Evolutionary conservation across 2,329 filamentous ascomycete genomes (phyloP), one percentile per base, ranked within the genome.

Genomic region (Penicillium sp.): DNA sequence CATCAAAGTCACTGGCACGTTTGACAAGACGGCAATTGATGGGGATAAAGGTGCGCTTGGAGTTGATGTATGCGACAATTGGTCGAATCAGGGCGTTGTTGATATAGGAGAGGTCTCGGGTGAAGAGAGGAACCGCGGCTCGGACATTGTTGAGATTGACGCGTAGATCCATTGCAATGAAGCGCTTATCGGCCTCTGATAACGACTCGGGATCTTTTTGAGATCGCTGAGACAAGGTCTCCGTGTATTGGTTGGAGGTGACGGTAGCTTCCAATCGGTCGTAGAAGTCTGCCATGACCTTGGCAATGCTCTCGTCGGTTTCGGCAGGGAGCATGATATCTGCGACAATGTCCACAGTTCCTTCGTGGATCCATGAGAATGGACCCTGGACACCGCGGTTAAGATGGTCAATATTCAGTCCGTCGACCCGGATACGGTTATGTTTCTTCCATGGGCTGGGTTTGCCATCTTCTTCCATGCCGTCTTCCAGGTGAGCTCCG

Each of bases 21-120:
- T 99, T 99, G 65, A 98, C 92, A 52, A 99, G 91, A 62, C 94
- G 90, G 79, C 95, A 98, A 69, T 89, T 91, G 70, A 99, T 92
- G 28, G 95, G 95, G 46, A 99, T 98, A 72, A 97, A 98, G 0
- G 94, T 96, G 73, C 89, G 89, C 75, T 93, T 92, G 45, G 92
- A 91, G 78, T 99, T 99, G 78, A 99, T 98, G 76, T 98, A 99
- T 6, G 95, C 95, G 43, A 99, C 93, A 63, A 99, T 99, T 16
- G 95, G 95, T 4, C 95, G 88, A 38, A 98, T 92, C 4, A 98
- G 87, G 1, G 95, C 93, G 75, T 96, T 96, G 78, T 97, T 98
- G 71, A 97, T 90, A 75, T 98, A 99, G 0, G 92, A 96, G 52
- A 98, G 86, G 73, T 97, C 90, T 16, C 87, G 89, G 1, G 91